Conservation (phyloP, 2,329 filamentous ascomycete genomes). For the Aureobasidium sp. region DNA sequence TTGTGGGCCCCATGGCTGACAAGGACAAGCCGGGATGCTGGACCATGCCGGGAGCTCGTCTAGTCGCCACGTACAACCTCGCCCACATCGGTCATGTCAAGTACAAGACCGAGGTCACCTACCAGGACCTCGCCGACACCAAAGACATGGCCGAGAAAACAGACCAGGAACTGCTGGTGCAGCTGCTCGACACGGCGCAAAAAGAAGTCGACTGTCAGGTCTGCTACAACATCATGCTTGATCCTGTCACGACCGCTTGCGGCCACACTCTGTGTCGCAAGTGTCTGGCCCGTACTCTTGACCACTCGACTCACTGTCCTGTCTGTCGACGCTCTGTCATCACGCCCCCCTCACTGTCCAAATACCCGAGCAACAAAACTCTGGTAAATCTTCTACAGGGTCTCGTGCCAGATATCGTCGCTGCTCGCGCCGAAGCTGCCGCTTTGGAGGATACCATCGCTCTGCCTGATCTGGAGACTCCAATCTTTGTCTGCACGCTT, state of each 20-base stretch:
- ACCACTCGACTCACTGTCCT: constrained; percentile 72
- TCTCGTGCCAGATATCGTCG: constrained; percentile 63
- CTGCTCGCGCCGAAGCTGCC: constrained; percentile 50
- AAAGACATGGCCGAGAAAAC: constrained; percentile 30
- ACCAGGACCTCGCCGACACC: constrained; percentile 34
- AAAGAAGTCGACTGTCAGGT: constrained; percentile 81
- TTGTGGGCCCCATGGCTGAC: constrained; percentile 26
- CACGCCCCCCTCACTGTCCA: constrained; percentile 43
- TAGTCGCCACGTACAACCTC: constrained; percentile 61
- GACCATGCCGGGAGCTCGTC: constrained; percentile 49
- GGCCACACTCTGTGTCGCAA: constrained; percentile 84
- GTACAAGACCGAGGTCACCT: constrained; percentile 51
- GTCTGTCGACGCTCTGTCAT: constrained; percentile 64
- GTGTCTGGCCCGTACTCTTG: constrained; percentile 69
- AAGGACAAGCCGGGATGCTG: constrained; percentile 34
- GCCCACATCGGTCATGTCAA: constrained; percentile 55
- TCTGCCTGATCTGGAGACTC: constrained; percentile 52
- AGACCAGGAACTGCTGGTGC: constrained; percentile 48
- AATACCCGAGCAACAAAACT: constrained; percentile 54
- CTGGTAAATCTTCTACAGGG: constrained; percentile 57
- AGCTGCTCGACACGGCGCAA: constrained; percentile 55
- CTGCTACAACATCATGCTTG: constrained; percentile 73
- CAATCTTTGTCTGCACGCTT: constrained; percentile 75
- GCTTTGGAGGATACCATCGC: constrained; percentile 52
- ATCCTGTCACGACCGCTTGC: constrained; percentile 77